Conservation (phyloP, 129 eudicot genomes). For the Artemisia annua region DNA sequence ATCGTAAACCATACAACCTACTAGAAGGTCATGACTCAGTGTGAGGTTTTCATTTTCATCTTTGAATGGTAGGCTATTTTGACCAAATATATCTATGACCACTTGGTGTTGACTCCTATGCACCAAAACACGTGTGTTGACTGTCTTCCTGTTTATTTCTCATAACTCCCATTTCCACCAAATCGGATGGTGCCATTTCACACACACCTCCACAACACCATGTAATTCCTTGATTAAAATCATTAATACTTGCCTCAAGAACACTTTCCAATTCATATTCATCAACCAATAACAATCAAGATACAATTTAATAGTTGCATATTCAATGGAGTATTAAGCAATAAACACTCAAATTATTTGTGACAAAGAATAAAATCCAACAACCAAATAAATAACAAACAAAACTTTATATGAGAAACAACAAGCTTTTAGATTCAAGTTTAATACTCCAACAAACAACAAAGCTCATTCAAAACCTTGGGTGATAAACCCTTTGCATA, state of each 20-base stretch:
- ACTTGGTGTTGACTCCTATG: constrained; percentile 36
- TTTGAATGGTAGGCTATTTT: constrained; percentile 14
- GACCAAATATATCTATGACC: constrained; percentile 8
- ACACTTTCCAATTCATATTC: constrained; percentile 2
- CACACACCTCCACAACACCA: constrained; percentile 4
- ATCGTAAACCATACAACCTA: too few species aligned
- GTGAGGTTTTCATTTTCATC: not conserved
- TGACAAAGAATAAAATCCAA: constrained; percentile 4
- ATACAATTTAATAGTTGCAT: not conserved
- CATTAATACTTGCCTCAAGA: not conserved
- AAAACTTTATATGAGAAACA: constrained; percentile 6
- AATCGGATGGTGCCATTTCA: constrained; percentile 8
- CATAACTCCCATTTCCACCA: constrained; percentile 18
- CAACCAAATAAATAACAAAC: constrained; percentile 22
- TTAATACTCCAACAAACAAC: constrained; percentile 3
- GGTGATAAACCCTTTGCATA: constrained; percentile 40
- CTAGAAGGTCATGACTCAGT: too few species aligned
- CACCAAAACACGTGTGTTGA: constrained; percentile 40
- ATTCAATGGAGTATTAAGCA: not conserved
- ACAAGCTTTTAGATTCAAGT: constrained; percentile 12
- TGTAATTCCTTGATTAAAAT: not conserved
- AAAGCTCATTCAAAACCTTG: constrained; percentile 25
- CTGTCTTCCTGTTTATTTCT: constrained; percentile 21
- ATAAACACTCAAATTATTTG: not conserved
- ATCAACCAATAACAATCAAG: constrained; percentile 22